Base-by-base conservation (phyloP, 805 yeast species). In the Candida awuae region DNA sequence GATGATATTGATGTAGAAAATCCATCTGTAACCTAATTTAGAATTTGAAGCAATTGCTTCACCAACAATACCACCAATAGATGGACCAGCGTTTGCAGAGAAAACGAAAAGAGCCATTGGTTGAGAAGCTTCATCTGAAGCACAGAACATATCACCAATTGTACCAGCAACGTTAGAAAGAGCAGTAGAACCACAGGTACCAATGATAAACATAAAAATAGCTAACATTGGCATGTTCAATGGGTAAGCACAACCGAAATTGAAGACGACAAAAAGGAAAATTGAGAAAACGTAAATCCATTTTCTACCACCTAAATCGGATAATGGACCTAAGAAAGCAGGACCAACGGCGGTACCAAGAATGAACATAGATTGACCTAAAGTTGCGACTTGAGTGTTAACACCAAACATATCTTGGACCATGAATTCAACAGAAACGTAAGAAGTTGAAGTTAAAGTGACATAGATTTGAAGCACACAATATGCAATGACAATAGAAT, bases 331-430 rank as follows among this genome's bases (percentile, higher is more conserved):
- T 12, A 59, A 38, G 38, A 60, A 56, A 20, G 61, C 61, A 15
- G 63, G 63, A 14, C 65, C 65, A 35, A 59, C 42, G 8, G 63
- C 63, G 15, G 62, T 58, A 43, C 65, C 65, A 32, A 60, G 35
- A 41, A 60, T 58, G 43, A 60, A 59, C 52, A 60, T 46, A 13
- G 63, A 57, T 46, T 59, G 64, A 18, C 62, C 62, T 21, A 60
- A 45, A 3, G 62, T 57, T 17, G 62, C 58, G 28, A 58, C 61
- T 44, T 60, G 65, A 4, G 60, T 37, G 23, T 38, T 42, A 18
- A 51, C 55, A 16, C 42, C 43, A 36, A 47, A 60, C 32, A 39
- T 46, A 5, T 52, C 59, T 41, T 57, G 50, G 30, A 57, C 54
- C 16, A 52, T 19, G 20, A 14, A 57, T 45, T 58, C 63, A 20